Percentiles rank a stretch among this genome's conserved stretches.
phyloP scores from a whole-genome alignment of 2,329 filamentous ascomycete species.

The Thielaviopsis ethacetica region DNA sequence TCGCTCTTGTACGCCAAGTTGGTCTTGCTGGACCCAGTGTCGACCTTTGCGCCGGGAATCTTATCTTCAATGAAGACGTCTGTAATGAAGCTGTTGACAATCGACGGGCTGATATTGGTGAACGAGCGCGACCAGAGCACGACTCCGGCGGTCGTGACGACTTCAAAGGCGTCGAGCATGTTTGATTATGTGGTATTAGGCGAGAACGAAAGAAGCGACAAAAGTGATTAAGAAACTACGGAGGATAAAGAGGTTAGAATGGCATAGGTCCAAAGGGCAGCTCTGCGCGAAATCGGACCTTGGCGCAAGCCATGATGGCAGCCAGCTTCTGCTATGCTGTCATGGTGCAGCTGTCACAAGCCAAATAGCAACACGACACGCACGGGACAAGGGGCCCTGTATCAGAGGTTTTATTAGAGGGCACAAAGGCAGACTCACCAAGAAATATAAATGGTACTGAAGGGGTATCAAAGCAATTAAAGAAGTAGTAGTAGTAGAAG shows the following conservation, averaged over 20 bases:
- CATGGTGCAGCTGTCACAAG: background rate
- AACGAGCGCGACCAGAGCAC: constrained; percentile 92
- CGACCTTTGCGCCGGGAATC: constrained; percentile 42
- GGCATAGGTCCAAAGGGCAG: background rate
- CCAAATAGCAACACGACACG: background rate
- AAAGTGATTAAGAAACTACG: background rate
- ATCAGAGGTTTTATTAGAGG: no score
- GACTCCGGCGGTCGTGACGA: constrained; percentile 87
- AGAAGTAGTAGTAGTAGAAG: background rate
- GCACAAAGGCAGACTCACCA: background rate
- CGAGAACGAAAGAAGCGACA: background rate
- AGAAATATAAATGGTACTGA: background rate
- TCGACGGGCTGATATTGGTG: constrained; percentile 57
- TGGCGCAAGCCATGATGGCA: background rate
- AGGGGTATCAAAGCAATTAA: background rate
- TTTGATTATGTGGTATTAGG: constrained; percentile 11
- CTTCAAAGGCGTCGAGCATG: constrained; percentile 96
- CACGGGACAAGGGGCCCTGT: background rate
- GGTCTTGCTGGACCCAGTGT: constrained; percentile 38
- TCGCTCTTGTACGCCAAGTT: constrained; percentile 75
- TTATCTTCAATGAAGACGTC: constrained; percentile 98
- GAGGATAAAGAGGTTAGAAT: background rate
- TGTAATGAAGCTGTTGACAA: constrained; percentile 88
- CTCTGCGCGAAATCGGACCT: background rate
- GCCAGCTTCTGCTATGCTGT: background rate